These are phyloP conservation scores for Scytalidium lignicola DNA, from an alignment of 2,329 filamentous ascomycete species.

Conservation along the genomic window DNA sequence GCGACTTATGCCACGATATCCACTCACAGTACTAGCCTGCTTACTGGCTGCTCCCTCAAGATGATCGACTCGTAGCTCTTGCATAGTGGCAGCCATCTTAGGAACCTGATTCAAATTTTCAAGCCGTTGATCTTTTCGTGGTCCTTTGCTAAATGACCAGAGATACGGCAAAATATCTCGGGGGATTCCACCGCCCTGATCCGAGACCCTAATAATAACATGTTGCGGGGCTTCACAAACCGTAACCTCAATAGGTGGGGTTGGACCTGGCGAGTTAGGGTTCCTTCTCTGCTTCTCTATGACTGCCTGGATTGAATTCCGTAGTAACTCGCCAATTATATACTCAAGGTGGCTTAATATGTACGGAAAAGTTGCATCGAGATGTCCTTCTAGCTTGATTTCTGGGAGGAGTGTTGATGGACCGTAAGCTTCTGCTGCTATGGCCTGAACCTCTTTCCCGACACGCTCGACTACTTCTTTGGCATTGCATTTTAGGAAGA, in stretches of 20 bases:
- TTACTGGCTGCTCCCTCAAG: conserved; percentile 8
- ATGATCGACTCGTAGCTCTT: conserved; percentile 64
- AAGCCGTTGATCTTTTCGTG: conserved; percentile 70
- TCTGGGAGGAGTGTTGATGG: conserved; percentile 68
- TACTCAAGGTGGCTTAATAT: conserved; percentile 96
- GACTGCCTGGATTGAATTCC: conserved; percentile 91
- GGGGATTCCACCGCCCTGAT: conserved; percentile 89
- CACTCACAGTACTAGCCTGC: not conserved
- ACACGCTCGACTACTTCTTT: conserved; percentile 84
- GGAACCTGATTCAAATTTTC: conserved; percentile 83
- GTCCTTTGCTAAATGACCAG: conserved; percentile 96
- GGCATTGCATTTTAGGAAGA: conserved; percentile 89
- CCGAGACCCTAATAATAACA: conserved; percentile 93
- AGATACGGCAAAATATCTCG: conserved; percentile 80
- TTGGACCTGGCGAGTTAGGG: conserved; percentile 29
- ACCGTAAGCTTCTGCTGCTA: conserved; percentile 72
- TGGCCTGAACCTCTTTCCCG: conserved; percentile 66
- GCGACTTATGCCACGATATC: conserved; percentile 6
- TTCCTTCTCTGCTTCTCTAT: conserved; percentile 63
- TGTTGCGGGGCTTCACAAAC: conserved; percentile 93
- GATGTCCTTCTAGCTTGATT: conserved; percentile 77
- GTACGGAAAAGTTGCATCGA: conserved; percentile 89
- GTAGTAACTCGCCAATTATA: conserved; percentile 88
- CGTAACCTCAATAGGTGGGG: conserved; percentile 86
- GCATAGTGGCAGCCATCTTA: conserved; percentile 86